Percentiles rank a stretch among this genome's conserved stretches.
Conservation (phyloP, 306 rosid genomes). For the Betula pendula region DNA sequence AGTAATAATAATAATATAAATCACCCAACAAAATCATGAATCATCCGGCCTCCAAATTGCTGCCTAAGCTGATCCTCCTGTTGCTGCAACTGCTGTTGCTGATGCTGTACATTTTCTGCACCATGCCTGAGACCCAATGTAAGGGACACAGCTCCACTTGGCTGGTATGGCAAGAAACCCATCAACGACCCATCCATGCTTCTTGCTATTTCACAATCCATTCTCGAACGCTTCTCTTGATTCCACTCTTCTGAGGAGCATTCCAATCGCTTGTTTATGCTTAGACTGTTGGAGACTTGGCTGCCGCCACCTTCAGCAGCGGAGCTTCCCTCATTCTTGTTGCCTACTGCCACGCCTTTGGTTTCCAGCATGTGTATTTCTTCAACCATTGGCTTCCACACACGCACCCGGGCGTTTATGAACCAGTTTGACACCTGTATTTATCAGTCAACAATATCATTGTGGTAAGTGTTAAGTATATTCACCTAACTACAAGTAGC, state of each 20-base stretch:
- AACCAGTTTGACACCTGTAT: slow-evolving; percentile 92
- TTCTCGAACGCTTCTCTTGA: slow-evolving; percentile 64
- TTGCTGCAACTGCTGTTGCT: slow-evolving; percentile 39
- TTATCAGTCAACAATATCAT: slow-evolving; percentile 10
- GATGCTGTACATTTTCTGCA: slow-evolving; percentile 53
- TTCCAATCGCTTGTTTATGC: slow-evolving; percentile 35
- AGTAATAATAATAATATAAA: too few relatives aligned
- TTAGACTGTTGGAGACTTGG: slow-evolving; percentile 23
- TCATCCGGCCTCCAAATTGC: slow-evolving; percentile 57
- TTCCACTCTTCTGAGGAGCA: slow-evolving; percentile 40
- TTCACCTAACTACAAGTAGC: too few relatives aligned
- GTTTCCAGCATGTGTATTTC: slow-evolving; percentile 92
- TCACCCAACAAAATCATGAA: slow-evolving; percentile 67
- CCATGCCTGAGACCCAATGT: slow-evolving; percentile 79
- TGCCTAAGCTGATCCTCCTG: slow-evolving; percentile 55
- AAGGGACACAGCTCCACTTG: slow-evolving; percentile 68
- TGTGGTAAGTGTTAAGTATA: too few relatives aligned
- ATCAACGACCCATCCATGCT: slow-evolving; percentile 54
- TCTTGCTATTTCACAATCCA: slow-evolving; percentile 49
- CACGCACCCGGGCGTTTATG: slow-evolving; percentile 85
- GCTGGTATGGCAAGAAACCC: slow-evolving; percentile 68
- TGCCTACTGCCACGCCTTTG: slow-evolving; percentile 41
- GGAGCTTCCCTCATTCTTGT: slow-evolving; percentile 33
- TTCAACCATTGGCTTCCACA: slow-evolving; percentile 99
- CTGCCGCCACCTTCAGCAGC: slow-evolving; percentile 32